Percentiles rank a stretch among this genome's conserved stretches.
Conservation (phyloP, 495 filamentous ascomycete species). For the Penicillium goetzii region DNA sequence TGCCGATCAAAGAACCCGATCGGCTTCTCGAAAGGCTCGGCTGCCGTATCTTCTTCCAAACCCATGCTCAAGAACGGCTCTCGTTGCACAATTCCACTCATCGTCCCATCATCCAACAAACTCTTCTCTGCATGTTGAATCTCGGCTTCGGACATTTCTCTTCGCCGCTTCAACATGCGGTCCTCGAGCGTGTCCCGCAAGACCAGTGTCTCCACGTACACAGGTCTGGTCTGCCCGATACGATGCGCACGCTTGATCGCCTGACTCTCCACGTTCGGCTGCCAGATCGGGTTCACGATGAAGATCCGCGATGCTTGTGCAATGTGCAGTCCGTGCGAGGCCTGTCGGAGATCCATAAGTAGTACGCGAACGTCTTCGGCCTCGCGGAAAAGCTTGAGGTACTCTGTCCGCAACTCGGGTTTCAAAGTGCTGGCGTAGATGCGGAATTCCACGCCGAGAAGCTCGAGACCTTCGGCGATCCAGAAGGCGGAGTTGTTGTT, state of each 20-base stretch:
- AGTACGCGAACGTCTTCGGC: slow-evolving; percentile 68
- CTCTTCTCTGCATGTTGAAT: slow-evolving; percentile 65
- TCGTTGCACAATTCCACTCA: slow-evolving; percentile 79
- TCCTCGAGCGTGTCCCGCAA: slow-evolving; percentile 84
- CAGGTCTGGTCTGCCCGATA: slow-evolving; percentile 80
- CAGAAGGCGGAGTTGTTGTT: slow-evolving; percentile 82
- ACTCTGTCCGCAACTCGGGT: slow-evolving; percentile 62
- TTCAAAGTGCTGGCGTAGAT: slow-evolving; percentile 79
- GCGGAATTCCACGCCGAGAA: slow-evolving; percentile 73
- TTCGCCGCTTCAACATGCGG: slow-evolving; percentile 72
- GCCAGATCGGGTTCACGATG: slow-evolving; percentile 88
- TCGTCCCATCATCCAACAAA: slow-evolving; percentile 74
- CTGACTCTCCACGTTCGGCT: slow-evolving; percentile 84
- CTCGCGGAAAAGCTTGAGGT: slow-evolving; percentile 77
- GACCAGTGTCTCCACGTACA: slow-evolving; percentile 86
- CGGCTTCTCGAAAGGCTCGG: slow-evolving; percentile 34
- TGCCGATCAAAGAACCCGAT: slow-evolving; percentile 48
- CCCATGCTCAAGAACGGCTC: slow-evolving; percentile 66
- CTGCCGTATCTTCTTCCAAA: slow-evolving; percentile 34
- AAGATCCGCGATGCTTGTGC: slow-evolving; percentile 82
- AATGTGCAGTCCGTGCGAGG: slow-evolving; percentile 86
- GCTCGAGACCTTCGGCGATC: slow-evolving; percentile 79
- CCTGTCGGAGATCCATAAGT: slow-evolving; percentile 87
- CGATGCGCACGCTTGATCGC: slow-evolving; percentile 89
- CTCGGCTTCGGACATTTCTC: slow-evolving; percentile 78